Percentiles rank a stretch among this genome's conserved stretches.
These are phyloP conservation scores for Albifimbria verrucaria DNA, from an alignment of 2,329 filamentous ascomycete genomes.

Conservation along the genomic window DNA sequence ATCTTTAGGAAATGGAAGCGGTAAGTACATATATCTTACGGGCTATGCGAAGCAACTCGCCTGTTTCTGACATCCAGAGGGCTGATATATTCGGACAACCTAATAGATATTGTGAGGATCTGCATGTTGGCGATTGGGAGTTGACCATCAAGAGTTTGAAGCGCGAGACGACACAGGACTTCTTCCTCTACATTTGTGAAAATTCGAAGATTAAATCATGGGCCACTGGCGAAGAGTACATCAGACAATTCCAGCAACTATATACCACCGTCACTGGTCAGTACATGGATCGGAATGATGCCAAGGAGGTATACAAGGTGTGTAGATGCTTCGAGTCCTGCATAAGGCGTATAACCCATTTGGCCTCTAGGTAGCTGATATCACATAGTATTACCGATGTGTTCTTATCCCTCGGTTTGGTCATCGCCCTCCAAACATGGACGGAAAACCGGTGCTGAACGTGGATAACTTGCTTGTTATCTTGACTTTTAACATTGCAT, in stretches of 20 bases:
- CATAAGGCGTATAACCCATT: background rate
- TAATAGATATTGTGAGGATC: slow-evolving; percentile 16
- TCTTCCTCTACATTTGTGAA: slow-evolving; percentile 20
- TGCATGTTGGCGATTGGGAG: slow-evolving; percentile 17
- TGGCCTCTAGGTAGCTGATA: slow-evolving; percentile 7
- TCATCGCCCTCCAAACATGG: slow-evolving; percentile 17
- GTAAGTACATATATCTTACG: slow-evolving; percentile 10
- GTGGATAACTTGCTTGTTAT: slow-evolving; percentile 17
- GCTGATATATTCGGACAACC: slow-evolving; percentile 2
- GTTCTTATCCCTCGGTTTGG: slow-evolving; percentile 18
- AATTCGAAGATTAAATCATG: slow-evolving; percentile 19
- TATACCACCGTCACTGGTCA: slow-evolving; percentile 18
- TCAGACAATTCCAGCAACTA: slow-evolving; percentile 23
- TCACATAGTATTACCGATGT: slow-evolving; percentile 16
- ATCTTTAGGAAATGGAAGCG: slow-evolving; percentile 19
- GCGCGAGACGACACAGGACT: slow-evolving; percentile 18
- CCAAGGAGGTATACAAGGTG: slow-evolving; percentile 24
- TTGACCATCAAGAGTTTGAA: slow-evolving; percentile 13
- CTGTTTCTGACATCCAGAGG: background rate
- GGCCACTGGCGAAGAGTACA: slow-evolving; percentile 19
- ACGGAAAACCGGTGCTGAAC: slow-evolving; percentile 20
- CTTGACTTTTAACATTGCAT: slow-evolving; percentile 26
- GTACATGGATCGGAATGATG: slow-evolving; percentile 21
- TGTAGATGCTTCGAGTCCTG: background rate
- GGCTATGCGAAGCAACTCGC: background rate